Base-by-base conservation (phyloP, 305 asterid species). In the Fraxinus xanthoxyloides region DNA sequence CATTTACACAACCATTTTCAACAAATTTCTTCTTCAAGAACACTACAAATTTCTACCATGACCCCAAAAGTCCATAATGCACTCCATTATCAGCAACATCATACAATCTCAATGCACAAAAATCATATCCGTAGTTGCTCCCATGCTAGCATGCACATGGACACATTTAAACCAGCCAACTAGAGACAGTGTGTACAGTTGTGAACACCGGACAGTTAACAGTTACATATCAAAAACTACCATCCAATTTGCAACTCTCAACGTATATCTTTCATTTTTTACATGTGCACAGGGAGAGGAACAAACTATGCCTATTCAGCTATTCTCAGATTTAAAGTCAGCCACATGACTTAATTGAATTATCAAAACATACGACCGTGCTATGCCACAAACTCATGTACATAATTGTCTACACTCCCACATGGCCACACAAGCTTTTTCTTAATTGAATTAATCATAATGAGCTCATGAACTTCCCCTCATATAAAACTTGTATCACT, bases 161-260 rank as follows among this genome's bases (percentile, higher is more conserved):
- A 59, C 28, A 21, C 69, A 61, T 21, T 2, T 61, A 21, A 61
- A 61, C 69, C 15, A 59, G 30, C 31, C 69, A 21, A 8, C 69
- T 21, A 59, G 15, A 59, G 15, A 7, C 69, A 7, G 30, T 19
- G 67, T 7, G 8, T 19, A 56, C 67, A 21, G 67, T 56, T 1
- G 3, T 56, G 9, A 56, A 59, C 69, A 21, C 6, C 5, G 23
- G 30, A 88, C 90, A 73, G 98, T 92, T 90, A 93, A 88, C 98
- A 97, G 92, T 79, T 93, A 56, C 65, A 56, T 19, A 56, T n/a
- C 24, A 54, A 54, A 54, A 54, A 26, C 65, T 19, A 19, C 26
- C 65, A 54, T 56, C 65, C 65, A 56, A 56, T 56, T 56, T 56
- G 26, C 65, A 56, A 56, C 26, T 56, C 28, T 19, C 24, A 19